Evolutionary conservation across 2,329 filamentous ascomycete genomes (phyloP).

Genomic region (Cytospora piceae): DNA sequence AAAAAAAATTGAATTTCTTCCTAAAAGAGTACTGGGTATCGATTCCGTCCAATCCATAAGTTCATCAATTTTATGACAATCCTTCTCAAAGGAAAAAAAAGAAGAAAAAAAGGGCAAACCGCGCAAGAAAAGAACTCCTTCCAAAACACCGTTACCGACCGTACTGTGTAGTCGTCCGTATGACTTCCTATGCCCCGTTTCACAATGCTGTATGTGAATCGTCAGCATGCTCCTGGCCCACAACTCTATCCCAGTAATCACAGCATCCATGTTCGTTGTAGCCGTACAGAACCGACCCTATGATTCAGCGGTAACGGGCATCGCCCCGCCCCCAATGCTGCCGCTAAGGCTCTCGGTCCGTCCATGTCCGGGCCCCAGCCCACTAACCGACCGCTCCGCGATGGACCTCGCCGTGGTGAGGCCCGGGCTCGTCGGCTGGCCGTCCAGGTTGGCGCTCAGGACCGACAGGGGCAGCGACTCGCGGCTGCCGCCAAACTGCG

Average conservation of each 20-base stretch:
- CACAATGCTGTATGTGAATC: not conserved
- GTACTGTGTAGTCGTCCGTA: not conserved
- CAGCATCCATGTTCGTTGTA: not conserved
- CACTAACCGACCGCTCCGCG: slow-evolving; percentile 59
- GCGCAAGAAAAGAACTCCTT: slow-evolving; percentile 4
- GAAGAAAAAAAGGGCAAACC: no score
- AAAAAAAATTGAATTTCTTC: slow-evolving; percentile 18
- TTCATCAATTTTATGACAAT: slow-evolving; percentile 23
- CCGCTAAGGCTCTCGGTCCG: slow-evolving; percentile 82
- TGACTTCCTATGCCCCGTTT: slow-evolving; percentile 1
- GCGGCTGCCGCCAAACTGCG: slow-evolving; percentile 79
- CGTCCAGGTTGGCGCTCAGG: slow-evolving; percentile 70
- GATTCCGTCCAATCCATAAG: slow-evolving; percentile 31
- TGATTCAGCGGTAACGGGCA: slow-evolving; percentile 60
- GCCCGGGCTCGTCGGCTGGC: slow-evolving; percentile 49
- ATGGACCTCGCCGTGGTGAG: slow-evolving; percentile 55
- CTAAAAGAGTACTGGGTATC: slow-evolving; percentile 30
- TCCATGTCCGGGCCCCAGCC: slow-evolving; percentile 69
- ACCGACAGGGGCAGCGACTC: slow-evolving; percentile 80
- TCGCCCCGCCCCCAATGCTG: slow-evolving; percentile 67
- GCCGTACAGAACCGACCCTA: slow-evolving; percentile 18
- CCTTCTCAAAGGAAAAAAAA: not conserved
- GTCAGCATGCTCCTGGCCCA: not conserved
- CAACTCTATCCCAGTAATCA: slow-evolving; percentile 1
- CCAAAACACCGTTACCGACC: not conserved